Evolutionary conservation across 306 rosid species (phyloP).

Genomic region (Citrullus colocynthis): DNA sequence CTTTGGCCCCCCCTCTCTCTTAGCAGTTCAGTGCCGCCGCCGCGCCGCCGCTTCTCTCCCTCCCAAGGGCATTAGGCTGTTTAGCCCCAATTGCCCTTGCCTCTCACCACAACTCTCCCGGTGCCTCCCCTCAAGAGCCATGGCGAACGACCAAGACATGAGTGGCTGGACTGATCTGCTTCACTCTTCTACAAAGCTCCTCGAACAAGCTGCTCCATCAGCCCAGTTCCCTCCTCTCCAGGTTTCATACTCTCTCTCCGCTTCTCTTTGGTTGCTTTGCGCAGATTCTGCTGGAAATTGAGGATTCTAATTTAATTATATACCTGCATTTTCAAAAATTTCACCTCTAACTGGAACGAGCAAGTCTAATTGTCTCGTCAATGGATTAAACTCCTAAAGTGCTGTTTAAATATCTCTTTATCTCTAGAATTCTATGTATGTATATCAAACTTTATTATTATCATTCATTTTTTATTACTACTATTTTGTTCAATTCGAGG

Average conservation of each 20-base stretch:
- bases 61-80: background rate
- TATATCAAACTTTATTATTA: background rate
- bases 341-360: background rate
- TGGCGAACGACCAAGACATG: slow-evolving; percentile 64
- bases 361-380: background rate
- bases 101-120: background rate
- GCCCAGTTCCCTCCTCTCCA: slow-evolving; percentile 98
- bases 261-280: slow-evolving; percentile 8
- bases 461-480: background rate
- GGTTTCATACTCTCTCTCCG: slow-evolving; percentile 23
- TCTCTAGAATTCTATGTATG: background rate
- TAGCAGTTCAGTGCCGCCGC: background rate
- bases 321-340: background rate
- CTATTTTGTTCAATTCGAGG: background rate
- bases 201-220: slow-evolving; percentile 93
- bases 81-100: background rate
- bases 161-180: slow-evolving; percentile 76
- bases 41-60: background rate
- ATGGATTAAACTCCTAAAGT: background rate
- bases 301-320: background rate
- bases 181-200: slow-evolving; percentile 93
- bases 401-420: background rate
- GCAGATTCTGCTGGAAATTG: background rate
- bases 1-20: background rate
- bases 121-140: slow-evolving; percentile 7